A percentile compares a stretch with the other conserved stretches of the same genome.
These are phyloP conservation scores for Xylaria bambusicola DNA, from an alignment of 495 filamentous ascomycete genomes.

Conservation along the genomic window DNA sequence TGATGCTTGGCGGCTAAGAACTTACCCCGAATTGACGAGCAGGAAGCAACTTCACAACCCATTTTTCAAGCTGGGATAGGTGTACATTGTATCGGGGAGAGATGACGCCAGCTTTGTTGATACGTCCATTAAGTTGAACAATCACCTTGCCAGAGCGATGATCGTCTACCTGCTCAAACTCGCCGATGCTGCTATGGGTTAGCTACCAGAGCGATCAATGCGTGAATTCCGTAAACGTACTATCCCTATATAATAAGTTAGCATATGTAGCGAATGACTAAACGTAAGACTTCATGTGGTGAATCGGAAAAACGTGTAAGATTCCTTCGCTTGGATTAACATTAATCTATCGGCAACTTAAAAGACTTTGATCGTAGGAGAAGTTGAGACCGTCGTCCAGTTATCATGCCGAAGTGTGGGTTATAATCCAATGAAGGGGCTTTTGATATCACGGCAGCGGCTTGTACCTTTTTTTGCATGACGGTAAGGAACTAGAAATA, in stretches of 20 bases:
- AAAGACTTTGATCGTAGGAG: slow-evolving; percentile 89
- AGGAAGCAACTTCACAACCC: slow-evolving; percentile 96
- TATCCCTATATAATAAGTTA: slow-evolving; percentile 72
- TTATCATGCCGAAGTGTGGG: slow-evolving; percentile 87
- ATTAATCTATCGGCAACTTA: slow-evolving; percentile 96
- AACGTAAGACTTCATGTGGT: slow-evolving; percentile 77
- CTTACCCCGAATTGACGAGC: slow-evolving; percentile 90
- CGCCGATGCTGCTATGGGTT: slow-evolving; percentile 69
- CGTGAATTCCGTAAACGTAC: not conserved
- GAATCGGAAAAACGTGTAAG: slow-evolving; percentile 90
- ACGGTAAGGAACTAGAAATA: slow-evolving; percentile 75
- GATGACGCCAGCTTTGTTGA: slow-evolving; percentile 99
- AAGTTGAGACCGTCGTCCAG: slow-evolving; percentile 87
- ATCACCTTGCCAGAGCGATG: slow-evolving; percentile 74
- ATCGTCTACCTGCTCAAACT: slow-evolving; percentile 99
- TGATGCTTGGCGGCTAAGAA: not conserved
- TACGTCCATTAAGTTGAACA: slow-evolving; percentile 56
- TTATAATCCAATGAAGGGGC: not conserved
- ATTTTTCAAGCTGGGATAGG: slow-evolving; percentile 96
- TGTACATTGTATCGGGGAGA: slow-evolving; percentile 98
- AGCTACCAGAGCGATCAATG: not conserved
- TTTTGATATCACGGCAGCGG: not conserved
- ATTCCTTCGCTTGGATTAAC: slow-evolving; percentile 61
- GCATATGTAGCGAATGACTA: slow-evolving; percentile 83
- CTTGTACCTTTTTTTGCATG: slow-evolving; percentile 99